Base-by-base conservation (phyloP, 2,329 filamentous ascomycete genomes). In the Botrytis squamosa region DNA sequence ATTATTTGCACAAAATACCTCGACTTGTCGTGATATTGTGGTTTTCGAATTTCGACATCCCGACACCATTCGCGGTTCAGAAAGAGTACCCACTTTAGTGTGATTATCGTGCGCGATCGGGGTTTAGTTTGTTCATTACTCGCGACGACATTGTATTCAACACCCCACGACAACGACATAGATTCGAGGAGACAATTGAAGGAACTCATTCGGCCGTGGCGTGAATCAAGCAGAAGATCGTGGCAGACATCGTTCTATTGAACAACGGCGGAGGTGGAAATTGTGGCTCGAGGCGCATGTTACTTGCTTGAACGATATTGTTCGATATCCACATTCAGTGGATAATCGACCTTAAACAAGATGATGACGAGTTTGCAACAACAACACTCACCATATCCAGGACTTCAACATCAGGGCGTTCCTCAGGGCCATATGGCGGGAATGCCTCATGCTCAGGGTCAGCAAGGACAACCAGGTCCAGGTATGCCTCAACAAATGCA, bases 341-440 rank as follows among this genome's bases (percentile, higher is more conserved):
- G 87, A 86, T 86, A 85, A 81, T 77, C 77, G 75, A 77, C 74
- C 75, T 75, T 73, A 75, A 78, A 77, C 81, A 87, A 83, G 82
- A 93, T 92, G 91, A 93, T 93, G 91, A 88, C 90, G 76, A 90
- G 88, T 83, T 88, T 91, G 77, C 88, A 88, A 78, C 88, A 88
- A 78, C 86, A 88, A 80, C 92, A 90, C 80, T 90, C 91, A 82
- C 91, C 90, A 82, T 91, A 93, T 84, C 90, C 90, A 77, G 89
- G 86, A 81, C 92, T 94, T 89, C 91, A 90, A 79, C 91, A 92
- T 81, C 90, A 91, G 76, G 91, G 90, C 77, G 89, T 92, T 77
- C 87, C 88, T 73, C 86, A 86, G 78, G 86, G 85, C 65, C 86
- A 88, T 77, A 87, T 87, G 82, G 74, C 74, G 33, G 86, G 88